Percentiles rank a stretch among this genome's conserved stretches.
These are phyloP conservation scores for Claviceps cyperi DNA, from an alignment of 2,329 filamentous ascomycete species.

Conservation along the genomic window DNA sequence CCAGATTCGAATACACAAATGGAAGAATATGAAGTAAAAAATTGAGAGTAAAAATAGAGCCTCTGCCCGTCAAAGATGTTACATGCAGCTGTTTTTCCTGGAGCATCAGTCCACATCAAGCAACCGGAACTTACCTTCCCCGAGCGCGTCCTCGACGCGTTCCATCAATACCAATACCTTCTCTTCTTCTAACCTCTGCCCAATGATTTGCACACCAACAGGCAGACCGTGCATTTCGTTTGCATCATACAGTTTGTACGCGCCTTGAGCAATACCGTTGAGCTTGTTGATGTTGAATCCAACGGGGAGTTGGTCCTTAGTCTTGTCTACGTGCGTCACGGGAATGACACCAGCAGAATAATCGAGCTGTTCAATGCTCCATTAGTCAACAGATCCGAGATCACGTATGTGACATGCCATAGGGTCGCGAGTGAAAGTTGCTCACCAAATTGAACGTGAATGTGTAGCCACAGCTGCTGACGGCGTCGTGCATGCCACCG, in stretches of 20 bases:
- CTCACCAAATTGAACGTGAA: constrained; percentile 77
- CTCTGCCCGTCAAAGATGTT: neutral
- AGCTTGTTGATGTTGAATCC: constrained; percentile 47
- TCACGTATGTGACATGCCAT: too few relatives aligned
- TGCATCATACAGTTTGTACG: constrained; percentile 76
- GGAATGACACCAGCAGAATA: constrained; percentile 75
- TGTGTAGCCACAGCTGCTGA: constrained; percentile 81
- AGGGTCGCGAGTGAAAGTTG: neutral
- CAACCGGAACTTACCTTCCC: constrained; percentile 36
- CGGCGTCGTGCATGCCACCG: constrained; percentile 70
- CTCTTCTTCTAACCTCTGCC: constrained; percentile 68
- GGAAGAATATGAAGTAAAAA: neutral
- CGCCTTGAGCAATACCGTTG: constrained; percentile 68
- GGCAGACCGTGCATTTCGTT: constrained; percentile 75
- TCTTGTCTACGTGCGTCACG: constrained; percentile 67
- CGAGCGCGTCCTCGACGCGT: constrained; percentile 60
- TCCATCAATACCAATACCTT: constrained; percentile 75
- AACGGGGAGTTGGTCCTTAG: constrained; percentile 48
- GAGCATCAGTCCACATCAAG: constrained; percentile 30
- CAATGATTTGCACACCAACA: constrained; percentile 73
- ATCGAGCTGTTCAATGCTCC: constrained; percentile 44
- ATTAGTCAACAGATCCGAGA: neutral
- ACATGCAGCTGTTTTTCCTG: constrained; percentile 1
- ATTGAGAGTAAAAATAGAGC: neutral
- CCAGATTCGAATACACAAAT: neutral